Base-by-base conservation (phyloP, 2,329 filamentous ascomycete species). In the Colletotrichum noveboracense region DNA sequence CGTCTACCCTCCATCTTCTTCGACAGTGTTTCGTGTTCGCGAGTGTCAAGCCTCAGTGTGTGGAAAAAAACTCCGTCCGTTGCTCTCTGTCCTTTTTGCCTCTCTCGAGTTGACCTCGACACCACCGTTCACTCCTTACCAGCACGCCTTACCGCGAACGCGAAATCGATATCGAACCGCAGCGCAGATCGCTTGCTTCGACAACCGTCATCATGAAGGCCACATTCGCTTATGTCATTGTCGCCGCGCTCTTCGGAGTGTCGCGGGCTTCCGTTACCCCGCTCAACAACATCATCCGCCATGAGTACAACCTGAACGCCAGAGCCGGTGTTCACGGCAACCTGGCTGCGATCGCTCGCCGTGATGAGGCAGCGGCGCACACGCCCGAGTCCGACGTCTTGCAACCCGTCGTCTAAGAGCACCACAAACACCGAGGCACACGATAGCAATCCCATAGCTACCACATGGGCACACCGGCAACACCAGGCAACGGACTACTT, bases 241-340 rank as follows among this genome's bases (percentile, higher is more conserved):
- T 48, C 34, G 70, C 58, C 38, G 48, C 70, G 26, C 70, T 75
- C 43, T 60, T 75, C 73, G 73, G 73, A 48, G 70, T 64, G 6
- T 36, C 73, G 56, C 70, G 65, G 30, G 73, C 73, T 18, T 70
- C 73, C 65, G 61, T 75, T 34, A 75, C 64, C 21, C 73, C 73
- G 34, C 12, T 75, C 38, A 75, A 75, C 70, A 75, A 75, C 73
- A 75, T 75, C 70, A 68, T 75, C 28, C 73, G 73, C 13, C 73
- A 75, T 28, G 73, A 75, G 64, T 75, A 75, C 73, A 75, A 75
- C 56, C 26, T 75, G 38, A 75, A 73, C 56, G 73, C 73, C n/a
- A 73, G 73, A 55, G 70, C 73, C 5, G 73, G 73, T 14, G 73
- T 68, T 12, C 73, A 73, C 64, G 73, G 70, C 56, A 67, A 61